phyloP scores from a whole-genome alignment of 2,329 filamentous ascomycete species.

The Arthroderma sp. region DNA sequence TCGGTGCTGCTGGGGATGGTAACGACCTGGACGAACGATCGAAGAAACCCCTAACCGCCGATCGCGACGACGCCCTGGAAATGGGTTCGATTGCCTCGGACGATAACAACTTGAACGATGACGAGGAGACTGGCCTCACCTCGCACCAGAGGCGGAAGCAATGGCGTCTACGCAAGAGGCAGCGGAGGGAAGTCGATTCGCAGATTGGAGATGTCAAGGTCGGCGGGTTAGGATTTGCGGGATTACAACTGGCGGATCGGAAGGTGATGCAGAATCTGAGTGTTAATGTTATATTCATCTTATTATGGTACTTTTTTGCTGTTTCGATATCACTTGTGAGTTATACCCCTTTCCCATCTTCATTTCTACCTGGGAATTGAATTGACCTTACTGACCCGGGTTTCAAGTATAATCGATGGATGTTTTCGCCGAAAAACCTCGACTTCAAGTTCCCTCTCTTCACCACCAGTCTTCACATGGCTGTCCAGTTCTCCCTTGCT shows the following conservation, averaged over 20 bases:
- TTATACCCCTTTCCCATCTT: constrained; percentile 11
- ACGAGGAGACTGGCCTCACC: constrained; percentile 82
- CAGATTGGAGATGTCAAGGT: constrained; percentile 46
- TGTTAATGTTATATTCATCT: constrained; percentile 69
- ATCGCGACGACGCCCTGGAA: too few relatives aligned
- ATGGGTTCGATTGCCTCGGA: background rate
- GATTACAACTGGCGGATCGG: constrained; percentile 59
- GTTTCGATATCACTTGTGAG: constrained; percentile 80
- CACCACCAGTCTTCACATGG: constrained; percentile 89
- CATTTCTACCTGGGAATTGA: background rate
- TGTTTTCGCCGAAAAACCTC: constrained; percentile 76
- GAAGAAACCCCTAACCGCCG: too few relatives aligned
- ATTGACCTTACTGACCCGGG: constrained; percentile 37
- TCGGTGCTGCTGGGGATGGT: too few relatives aligned
- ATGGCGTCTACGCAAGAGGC: constrained; percentile 51
- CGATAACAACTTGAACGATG: constrained; percentile 63
- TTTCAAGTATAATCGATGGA: constrained; percentile 93
- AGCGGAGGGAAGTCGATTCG: constrained; percentile 57
- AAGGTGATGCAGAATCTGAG: constrained; percentile 55
- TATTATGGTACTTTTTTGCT: constrained; percentile 83
- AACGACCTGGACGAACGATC: too few relatives aligned
- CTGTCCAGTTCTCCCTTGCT: constrained; percentile 78
- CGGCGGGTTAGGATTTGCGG: constrained; percentile 32
- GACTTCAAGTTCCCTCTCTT: constrained; percentile 93
- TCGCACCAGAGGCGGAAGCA: constrained; percentile 52